A percentile compares a stretch with the other conserved stretches of the same genome.
These are phyloP conservation scores for Phytophthora sp. DNA, from an alignment of 352 stramenopile genomes.

Conservation along the genomic window DNA sequence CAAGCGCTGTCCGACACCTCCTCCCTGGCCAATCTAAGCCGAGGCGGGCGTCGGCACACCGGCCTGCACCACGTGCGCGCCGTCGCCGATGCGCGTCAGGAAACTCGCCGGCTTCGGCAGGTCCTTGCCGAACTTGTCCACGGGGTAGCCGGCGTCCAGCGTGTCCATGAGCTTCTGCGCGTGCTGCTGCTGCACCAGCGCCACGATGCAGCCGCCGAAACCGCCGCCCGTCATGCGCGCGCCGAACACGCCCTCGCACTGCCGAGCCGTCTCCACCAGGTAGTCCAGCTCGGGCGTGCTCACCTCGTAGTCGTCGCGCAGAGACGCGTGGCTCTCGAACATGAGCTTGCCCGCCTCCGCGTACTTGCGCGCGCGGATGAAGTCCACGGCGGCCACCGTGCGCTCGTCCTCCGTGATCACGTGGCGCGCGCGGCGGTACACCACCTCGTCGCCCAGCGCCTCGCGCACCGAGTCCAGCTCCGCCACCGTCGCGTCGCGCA, in stretches of 20 bases:
- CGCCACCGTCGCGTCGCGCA: slow-evolving; percentile 91
- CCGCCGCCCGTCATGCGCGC: slow-evolving; percentile 95
- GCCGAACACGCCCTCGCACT: slow-evolving; percentile 93
- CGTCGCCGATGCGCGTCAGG: slow-evolving; percentile 64
- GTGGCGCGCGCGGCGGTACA: slow-evolving; percentile 90
- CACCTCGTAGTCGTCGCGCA: slow-evolving; percentile 94
- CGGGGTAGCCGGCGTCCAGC: slow-evolving; percentile 84
- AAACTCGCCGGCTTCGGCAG: slow-evolving; percentile 71
- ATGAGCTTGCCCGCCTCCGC: slow-evolving; percentile 87
- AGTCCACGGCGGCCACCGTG: too few relatives aligned
- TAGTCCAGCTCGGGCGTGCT: slow-evolving; percentile 91
- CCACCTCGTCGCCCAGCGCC: slow-evolving; percentile 65
- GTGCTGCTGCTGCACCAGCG: slow-evolving; percentile 83
- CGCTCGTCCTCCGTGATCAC: slow-evolving; percentile 94
- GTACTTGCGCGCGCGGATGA: slow-evolving; percentile 80
- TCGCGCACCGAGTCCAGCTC: slow-evolving; percentile 67
- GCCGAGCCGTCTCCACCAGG: slow-evolving; percentile 92
- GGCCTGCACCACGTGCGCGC: slow-evolving; percentile 59
- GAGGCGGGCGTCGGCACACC: slow-evolving; percentile 7
- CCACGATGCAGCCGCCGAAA: slow-evolving; percentile 97
- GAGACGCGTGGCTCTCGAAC: slow-evolving; percentile 91
- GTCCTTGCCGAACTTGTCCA: slow-evolving; percentile 42
- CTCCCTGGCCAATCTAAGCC: slow-evolving; percentile 1
- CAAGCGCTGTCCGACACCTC: too few relatives aligned
- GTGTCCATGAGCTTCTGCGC: slow-evolving; percentile 67